A percentile compares a stretch with the other conserved stretches of the same genome.
Evolutionary conservation across 2,329 filamentous ascomycete genomes (phyloP).

Genomic region (Zopfia rhizophila): DNA sequence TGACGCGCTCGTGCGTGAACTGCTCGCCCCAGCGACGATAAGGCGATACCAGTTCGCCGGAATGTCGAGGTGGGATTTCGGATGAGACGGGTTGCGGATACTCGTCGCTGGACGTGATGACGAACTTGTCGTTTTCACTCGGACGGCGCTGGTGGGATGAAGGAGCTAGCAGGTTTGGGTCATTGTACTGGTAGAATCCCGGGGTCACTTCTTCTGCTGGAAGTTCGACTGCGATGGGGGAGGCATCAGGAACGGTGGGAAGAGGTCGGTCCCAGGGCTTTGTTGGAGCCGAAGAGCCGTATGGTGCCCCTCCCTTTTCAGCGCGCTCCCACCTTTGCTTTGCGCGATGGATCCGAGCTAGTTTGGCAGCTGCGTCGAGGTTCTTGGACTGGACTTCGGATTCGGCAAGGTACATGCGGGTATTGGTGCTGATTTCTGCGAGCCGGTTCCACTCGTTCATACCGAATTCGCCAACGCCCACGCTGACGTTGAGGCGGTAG

Average conservation of each 20-base stretch:
- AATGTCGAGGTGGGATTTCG: conserved; percentile 50
- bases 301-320: conserved; percentile 44
- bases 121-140: conserved; percentile 61
- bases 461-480: conserved; percentile 94
- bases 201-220: conserved; percentile 65
- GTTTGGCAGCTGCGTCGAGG: conserved; percentile 77
- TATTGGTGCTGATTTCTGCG: conserved; percentile 94
- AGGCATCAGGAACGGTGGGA: conserved; percentile 50
- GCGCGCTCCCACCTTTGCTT: conserved; percentile 72
- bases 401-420: conserved; percentile 81
- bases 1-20: conserved; percentile 31
- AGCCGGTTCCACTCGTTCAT: conserved; percentile 98
- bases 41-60: conserved; percentile 72
- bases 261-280: conserved; percentile 47
- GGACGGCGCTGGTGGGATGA: conserved; percentile 35
- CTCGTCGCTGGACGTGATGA: conserved; percentile 66
- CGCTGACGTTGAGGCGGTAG: conserved; percentile 95
- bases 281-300: conserved; percentile 33
- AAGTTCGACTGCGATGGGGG: conserved; percentile 66
- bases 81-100: conserved; percentile 63
- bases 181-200: conserved; percentile 13
- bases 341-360: conserved; percentile 84
- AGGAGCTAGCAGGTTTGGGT: conserved; percentile 38
- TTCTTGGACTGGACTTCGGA: conserved; percentile 81
- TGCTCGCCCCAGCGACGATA: conserved; percentile 46